A percentile compares a stretch with the other conserved stretches of the same genome.
Conservation (phyloP, 768 basidiomycete species). For the Naganishia randhawae region DNA sequence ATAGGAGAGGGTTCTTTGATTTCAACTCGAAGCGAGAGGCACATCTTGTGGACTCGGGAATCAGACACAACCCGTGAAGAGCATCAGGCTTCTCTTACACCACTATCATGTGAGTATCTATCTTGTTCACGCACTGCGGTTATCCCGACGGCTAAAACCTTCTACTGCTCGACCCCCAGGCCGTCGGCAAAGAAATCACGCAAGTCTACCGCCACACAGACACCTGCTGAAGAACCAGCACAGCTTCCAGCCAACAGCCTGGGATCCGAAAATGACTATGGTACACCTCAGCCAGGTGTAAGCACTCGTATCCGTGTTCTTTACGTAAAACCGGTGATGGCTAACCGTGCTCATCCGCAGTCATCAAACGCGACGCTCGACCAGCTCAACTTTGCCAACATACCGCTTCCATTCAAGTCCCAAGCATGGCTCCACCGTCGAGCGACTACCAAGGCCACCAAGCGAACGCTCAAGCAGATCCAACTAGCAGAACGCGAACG, state of each 20-base stretch:
- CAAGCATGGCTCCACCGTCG: slow-evolving; percentile 6
- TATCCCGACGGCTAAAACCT: neutral
- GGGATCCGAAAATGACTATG: slow-evolving; percentile 6
- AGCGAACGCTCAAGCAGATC: slow-evolving; percentile 48
- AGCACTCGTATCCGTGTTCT: neutral
- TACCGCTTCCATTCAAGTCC: slow-evolving; percentile 22
- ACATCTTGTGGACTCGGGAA: neutral
- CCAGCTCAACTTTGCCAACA: slow-evolving; percentile 18
- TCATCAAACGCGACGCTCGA: slow-evolving; percentile 2
- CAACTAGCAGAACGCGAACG: slow-evolving; percentile 36
- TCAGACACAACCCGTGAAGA: no score
- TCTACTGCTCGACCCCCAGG: neutral
- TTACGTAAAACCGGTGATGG: neutral
- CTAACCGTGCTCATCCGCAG: neutral
- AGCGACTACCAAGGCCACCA: slow-evolving; percentile 33
- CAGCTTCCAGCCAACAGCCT: neutral
- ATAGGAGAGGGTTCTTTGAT: neutral
- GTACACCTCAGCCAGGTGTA: slow-evolving; percentile 24
- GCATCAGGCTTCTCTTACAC: neutral
- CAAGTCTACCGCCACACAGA: slow-evolving; percentile 2
- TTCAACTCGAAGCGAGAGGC: neutral
- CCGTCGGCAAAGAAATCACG: slow-evolving; percentile 21
- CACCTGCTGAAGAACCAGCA: slow-evolving; percentile 1
- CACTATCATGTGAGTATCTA: neutral
- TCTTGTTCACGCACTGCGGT: neutral